Conservation (phyloP, 2,329 filamentous ascomycete species). For the Epicoccum nigrum region DNA sequence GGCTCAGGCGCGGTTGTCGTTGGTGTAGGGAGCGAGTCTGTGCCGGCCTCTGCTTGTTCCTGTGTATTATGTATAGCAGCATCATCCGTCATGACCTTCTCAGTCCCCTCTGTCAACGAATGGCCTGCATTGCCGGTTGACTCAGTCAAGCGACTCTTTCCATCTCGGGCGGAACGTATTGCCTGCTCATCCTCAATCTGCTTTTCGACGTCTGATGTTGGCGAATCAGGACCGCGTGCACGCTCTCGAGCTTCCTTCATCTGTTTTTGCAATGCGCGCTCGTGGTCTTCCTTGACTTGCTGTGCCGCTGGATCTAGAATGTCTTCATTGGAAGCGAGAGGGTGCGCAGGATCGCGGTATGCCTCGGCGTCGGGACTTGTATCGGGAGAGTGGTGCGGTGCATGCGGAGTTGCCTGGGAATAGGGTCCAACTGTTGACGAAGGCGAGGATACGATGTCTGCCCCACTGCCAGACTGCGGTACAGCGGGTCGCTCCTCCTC, state of each 20-base stretch:
- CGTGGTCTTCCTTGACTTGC: slow-evolving; percentile 60
- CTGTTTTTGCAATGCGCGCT: slow-evolving; percentile 57
- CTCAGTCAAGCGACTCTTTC: slow-evolving; percentile 36
- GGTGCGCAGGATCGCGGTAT: slow-evolving; percentile 46
- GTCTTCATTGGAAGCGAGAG: slow-evolving; percentile 37
- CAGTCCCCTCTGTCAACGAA: slow-evolving; percentile 34
- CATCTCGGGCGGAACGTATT: slow-evolving; percentile 44
- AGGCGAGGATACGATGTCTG: slow-evolving; percentile 55
- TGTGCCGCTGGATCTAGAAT: slow-evolving; percentile 46
- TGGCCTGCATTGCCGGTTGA: slow-evolving; percentile 20
- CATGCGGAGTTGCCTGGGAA: slow-evolving; percentile 74
- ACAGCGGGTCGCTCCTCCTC: slow-evolving; percentile 45
- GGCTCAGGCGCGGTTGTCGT: slow-evolving; percentile 44
- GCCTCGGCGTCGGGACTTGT: slow-evolving; percentile 73
- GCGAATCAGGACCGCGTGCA: slow-evolving; percentile 52
- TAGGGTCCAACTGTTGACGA: slow-evolving; percentile 72
- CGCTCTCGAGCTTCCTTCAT: slow-evolving; percentile 54
- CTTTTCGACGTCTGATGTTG: slow-evolving; percentile 65
- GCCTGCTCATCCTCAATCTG: slow-evolving; percentile 61
- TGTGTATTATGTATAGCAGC: slow-evolving; percentile 9
- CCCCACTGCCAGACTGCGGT: slow-evolving; percentile 28
- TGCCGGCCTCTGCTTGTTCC: slow-evolving; percentile 27
- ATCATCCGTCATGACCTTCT: slow-evolving; percentile 23
- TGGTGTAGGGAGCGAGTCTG: slow-evolving; percentile 46
- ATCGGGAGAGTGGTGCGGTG: slow-evolving; percentile 71